Base-by-base conservation (phyloP, 306 rosid species). In the Sicyos baderoa region DNA sequence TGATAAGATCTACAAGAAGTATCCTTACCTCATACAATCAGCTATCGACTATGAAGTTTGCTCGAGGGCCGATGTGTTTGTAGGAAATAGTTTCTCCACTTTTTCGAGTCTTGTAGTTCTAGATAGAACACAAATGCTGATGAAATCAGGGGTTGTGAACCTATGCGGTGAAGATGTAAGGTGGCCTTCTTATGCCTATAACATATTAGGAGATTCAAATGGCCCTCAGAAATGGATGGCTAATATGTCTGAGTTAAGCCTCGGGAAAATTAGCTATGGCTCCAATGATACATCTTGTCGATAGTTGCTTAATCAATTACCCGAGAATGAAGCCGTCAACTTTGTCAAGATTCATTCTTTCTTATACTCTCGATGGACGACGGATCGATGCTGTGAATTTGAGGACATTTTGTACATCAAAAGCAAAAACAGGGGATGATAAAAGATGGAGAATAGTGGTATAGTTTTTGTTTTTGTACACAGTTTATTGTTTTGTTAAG, bases 1-100 rank as follows among this genome's bases (percentile, higher is more conserved):
- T 16, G 83, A 77, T 55, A 79, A 77, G 65, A 82, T 79, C 49
- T 92, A 86, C 75, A 71, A 74, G 71, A 92, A 81, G 80, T 87
- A 87, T 74, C 91, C 98, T 0, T 92, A 92, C 84, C 80, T 87
- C 69, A 83, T 92, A 62, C 96, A 86, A 49, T 86, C 98, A 11
- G 96, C 98, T 6, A 92, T 92, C 16, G 98, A 92, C 78, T 92
- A 86, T 54, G 93, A 92, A 82, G 98, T 89, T 72, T 89, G 98
- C 76, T 81, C 67, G 47, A 78, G 88, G 25, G 89, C 98, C 0
- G 91, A 86, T 73, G 79, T 86, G 35, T 92, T 92, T 62, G 95
- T 92, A 22, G 98, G 98, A 40, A 92, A 92, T 78, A 92, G 95
- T 72, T 92, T 86, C 79, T 92, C 98, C 0, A 92, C 98, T 45